These are phyloP conservation scores for Torulaspora maleeae DNA, from an alignment of 805 yeast genomes.

Conservation along the genomic window DNA sequence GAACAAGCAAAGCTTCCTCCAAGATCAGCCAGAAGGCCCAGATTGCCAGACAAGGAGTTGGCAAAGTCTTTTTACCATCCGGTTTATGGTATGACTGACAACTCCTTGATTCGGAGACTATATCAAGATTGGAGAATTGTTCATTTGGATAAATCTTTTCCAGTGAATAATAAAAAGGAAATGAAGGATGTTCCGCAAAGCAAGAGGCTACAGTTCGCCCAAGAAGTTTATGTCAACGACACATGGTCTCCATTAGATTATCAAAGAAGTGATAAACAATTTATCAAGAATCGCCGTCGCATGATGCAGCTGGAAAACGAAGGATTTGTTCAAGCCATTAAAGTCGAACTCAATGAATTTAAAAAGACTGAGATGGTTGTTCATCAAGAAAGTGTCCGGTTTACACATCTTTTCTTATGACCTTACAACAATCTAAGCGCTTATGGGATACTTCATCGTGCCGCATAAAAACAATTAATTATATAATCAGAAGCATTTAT, in stretches of 20 bases:
- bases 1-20: constrained; percentile 19
- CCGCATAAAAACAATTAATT: too few relatives aligned
- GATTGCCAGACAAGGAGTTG: constrained; percentile 16
- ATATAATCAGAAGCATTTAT: too few relatives aligned
- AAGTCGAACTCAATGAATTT: constrained; percentile 59
- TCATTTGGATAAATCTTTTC: constrained; percentile 12
- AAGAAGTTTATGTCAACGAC: constrained; percentile 27
- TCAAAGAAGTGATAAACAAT: constrained; percentile 26
- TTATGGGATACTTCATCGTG: too few relatives aligned
- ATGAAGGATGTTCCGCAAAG: neutral
- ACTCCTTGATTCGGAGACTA: constrained; percentile 16
- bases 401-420: constrained; percentile 59
- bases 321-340: constrained; percentile 38
- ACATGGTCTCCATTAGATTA: constrained; percentile 31
- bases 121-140: constrained; percentile 26
- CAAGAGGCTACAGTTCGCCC: constrained; percentile 24
- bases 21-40: constrained; percentile 29
- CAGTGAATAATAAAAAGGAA: neutral
- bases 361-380: constrained; percentile 65
- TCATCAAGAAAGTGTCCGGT: constrained; percentile 53
- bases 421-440: too few relatives aligned
- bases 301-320: constrained; percentile 20
- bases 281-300: constrained; percentile 19
- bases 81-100: constrained; percentile 6
- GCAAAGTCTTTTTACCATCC: constrained; percentile 23